Evolutionary conservation across 2,329 filamentous ascomycete species (phyloP).

Genomic region (Colletotrichum sidae): DNA sequence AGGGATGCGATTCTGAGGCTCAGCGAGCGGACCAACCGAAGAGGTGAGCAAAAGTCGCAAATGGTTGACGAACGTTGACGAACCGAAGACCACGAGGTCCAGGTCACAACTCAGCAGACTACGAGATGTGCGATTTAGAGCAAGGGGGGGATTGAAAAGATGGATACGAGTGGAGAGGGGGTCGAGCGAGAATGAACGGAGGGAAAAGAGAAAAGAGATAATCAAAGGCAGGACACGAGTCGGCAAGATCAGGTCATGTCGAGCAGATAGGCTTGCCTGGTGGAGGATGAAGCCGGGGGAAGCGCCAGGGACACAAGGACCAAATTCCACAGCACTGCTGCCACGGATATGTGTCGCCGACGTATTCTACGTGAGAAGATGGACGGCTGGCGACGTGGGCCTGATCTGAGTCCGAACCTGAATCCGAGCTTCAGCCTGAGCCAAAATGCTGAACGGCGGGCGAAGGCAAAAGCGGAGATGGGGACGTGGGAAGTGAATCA

Average conservation of each 20-base stretch:
- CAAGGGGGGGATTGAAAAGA: conserved; percentile 21
- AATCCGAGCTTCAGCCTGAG: background rate
- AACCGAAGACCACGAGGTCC: conserved; percentile 1
- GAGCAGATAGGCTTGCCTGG: background rate
- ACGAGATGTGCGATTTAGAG: conserved; percentile 14
- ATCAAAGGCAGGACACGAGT: conserved; percentile 1
- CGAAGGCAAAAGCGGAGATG: background rate
- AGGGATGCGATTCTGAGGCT: conserved; percentile 7
- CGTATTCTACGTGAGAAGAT: too few species aligned
- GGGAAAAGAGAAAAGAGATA: conserved; percentile 37
- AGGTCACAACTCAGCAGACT: conserved; percentile 29
- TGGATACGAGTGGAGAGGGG: conserved; percentile 32
- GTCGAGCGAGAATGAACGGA: background rate
- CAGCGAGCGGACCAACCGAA: background rate
- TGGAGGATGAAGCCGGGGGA: conserved; percentile 1
- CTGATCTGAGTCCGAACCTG: too few species aligned
- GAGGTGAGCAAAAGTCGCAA: background rate
- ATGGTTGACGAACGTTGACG: background rate
- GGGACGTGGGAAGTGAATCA: background rate
- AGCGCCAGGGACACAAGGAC: too few species aligned
- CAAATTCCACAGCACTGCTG: too few species aligned
- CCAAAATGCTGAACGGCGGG: too few species aligned
- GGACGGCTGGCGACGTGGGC: background rate
- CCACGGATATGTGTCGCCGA: too few species aligned
- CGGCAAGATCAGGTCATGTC: background rate